A percentile compares a stretch with the other conserved stretches of the same genome.
Evolutionary conservation across 768 basidiomycete species (phyloP).

Genomic region (Thelephora aurantiotincta): DNA sequence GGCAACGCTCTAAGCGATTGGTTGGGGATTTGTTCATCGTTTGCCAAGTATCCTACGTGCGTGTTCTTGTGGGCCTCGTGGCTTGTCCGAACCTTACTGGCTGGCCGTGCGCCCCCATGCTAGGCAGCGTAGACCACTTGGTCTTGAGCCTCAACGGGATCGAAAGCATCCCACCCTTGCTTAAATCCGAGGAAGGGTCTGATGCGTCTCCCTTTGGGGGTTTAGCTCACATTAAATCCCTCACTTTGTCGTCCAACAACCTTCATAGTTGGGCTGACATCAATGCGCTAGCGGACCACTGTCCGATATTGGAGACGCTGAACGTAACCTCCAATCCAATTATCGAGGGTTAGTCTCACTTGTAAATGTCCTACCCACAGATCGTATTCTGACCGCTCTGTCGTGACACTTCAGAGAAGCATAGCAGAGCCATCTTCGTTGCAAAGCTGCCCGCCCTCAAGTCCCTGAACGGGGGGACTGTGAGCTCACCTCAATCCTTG

Average conservation of each 20-base stretch:
- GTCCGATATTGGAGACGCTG: slow-evolving; percentile 49
- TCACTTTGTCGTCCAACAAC: slow-evolving; percentile 51
- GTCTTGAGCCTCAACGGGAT: slow-evolving; percentile 54
- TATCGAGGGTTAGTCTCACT: slow-evolving; percentile 27
- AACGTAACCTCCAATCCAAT: slow-evolving; percentile 53
- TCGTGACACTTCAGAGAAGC: background rate
- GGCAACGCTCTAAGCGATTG: slow-evolving; percentile 49
- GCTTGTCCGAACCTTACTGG: slow-evolving; percentile 7
- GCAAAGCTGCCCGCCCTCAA: slow-evolving; percentile 53
- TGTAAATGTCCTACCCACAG: slow-evolving; percentile 21
- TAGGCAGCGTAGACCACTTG: slow-evolving; percentile 43
- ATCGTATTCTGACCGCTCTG: background rate
- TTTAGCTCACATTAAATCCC: slow-evolving; percentile 30
- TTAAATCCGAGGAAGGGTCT: background rate
- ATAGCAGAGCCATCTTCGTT: slow-evolving; percentile 42
- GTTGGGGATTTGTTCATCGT: slow-evolving; percentile 29
- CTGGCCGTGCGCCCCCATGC: slow-evolving; percentile 6
- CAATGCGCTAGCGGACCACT: slow-evolving; percentile 55
- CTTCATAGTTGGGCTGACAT: slow-evolving; percentile 47
- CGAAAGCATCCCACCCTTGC: slow-evolving; percentile 20
- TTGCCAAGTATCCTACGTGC: slow-evolving; percentile 33
- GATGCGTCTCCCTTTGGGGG: slow-evolving; percentile 3
- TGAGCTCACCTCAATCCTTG: slow-evolving; percentile 19
- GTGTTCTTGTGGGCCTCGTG: background rate
- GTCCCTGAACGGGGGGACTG: slow-evolving; percentile 48